Base-by-base conservation (phyloP, 805 yeast species). In the Wickerhamiella vanderwaltii region DNA sequence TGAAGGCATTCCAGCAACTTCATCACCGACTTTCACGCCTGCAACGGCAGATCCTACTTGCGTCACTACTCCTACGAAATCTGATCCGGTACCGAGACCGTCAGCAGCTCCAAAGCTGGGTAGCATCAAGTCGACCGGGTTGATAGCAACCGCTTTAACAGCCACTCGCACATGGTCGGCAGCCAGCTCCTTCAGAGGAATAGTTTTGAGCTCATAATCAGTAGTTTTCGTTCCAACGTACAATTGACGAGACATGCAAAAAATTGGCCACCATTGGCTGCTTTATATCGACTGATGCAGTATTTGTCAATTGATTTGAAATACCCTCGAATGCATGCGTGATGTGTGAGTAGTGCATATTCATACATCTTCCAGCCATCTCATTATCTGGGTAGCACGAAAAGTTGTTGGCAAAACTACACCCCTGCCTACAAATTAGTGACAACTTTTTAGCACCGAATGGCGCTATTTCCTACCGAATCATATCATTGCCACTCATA, bases 111-210 rank as follows among this genome's bases (percentile, higher is more conserved):
- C 50, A 40, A 41, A 55, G 3, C 53, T 64, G 33, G 68, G 54
- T 50, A 76, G 81, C 51, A 76, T 76, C 78, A 79, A 76, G 53
- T 79, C 87, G 5, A 79, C 72, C 34, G 85, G 86, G 52, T 79
- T 79, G 28, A 68, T 65, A 1, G 79, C 83, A 42, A 58, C 69
- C 6, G 81, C 75, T 19, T 58, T 57, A 5, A 72, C 63, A 54
- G 72, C 68, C 42, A 79, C 57, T n/a, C 77, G 57, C 9, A 77
- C 51, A 20, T 20, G 22, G 3, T 20, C 35, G 25, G 25, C 9
- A 24, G 19, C 16, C 17, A 32, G 35, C 25, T 18, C 16, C 11
- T 26, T 24, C 4, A 32, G 11, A 5, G 24, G 24, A n/a, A 26
- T 18, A 5, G 24, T 7, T 9, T 16, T 12, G 17, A 32, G 35